Conservation (phyloP, 352 stramenopile genomes). For the Phytophthora megakarya region DNA sequence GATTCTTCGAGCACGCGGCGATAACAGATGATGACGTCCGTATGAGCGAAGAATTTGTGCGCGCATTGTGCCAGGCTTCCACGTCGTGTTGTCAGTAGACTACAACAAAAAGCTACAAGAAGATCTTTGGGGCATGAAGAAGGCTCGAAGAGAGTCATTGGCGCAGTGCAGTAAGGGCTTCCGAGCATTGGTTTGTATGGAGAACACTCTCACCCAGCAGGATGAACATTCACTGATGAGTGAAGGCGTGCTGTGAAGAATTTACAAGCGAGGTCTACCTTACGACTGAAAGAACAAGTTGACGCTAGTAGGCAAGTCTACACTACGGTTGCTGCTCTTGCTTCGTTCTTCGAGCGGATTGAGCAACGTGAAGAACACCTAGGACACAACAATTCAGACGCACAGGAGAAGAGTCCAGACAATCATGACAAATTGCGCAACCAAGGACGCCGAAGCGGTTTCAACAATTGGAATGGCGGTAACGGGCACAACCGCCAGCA, state of each 20-base stretch:
- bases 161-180: neutral
- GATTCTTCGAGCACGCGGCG: too few relatives aligned
- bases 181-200: neutral
- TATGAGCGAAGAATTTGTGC: too few relatives aligned
- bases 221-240: neutral
- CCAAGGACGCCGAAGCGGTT: neutral
- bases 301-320: slow-evolving; percentile 7
- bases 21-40: too few relatives aligned
- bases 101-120: slow-evolving; percentile 7
- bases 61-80: too few relatives aligned
- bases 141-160: neutral
- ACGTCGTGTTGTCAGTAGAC: neutral
- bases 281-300: slow-evolving; percentile 1
- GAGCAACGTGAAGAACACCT: slow-evolving; percentile 15
- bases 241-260: neutral
- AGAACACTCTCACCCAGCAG: neutral
- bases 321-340: neutral
- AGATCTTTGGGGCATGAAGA: slow-evolving; percentile 3
- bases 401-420: neutral
- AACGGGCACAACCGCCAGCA: neutral
- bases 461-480: too few relatives aligned
- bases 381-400: too few relatives aligned
- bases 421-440: neutral
- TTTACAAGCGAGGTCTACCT: neutral
- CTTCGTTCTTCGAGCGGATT: slow-evolving; percentile 7